Conservation (phyloP, 1,139 yeast species). For the Protomyces gravidus region DNA sequence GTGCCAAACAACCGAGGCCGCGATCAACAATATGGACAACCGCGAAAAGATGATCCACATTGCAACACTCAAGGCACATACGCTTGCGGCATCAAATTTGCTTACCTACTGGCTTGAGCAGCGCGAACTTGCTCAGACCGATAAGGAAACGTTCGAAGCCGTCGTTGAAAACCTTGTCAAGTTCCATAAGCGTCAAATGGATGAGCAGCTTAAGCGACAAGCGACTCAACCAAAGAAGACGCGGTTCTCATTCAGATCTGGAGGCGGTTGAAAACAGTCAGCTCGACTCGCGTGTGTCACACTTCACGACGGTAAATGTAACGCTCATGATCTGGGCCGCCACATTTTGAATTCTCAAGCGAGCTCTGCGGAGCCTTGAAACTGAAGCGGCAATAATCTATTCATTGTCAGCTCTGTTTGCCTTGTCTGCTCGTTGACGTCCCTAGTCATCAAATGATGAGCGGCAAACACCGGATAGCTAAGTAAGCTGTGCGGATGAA, state of each 20-base stretch:
- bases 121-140: constrained; percentile 47
- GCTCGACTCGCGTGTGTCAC: no score
- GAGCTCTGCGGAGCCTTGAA: no score
- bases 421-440: no score
- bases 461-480: no score
- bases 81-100: constrained; percentile 41
- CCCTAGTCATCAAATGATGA: no score
- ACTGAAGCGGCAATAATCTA: no score
- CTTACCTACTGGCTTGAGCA: constrained; percentile 52
- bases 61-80: constrained; percentile 37
- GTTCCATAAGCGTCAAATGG: constrained; percentile 27
- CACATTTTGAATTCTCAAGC: no score
- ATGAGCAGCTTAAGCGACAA: constrained; percentile 8
- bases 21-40: constrained; percentile 41
- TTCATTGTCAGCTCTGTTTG: no score
- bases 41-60: constrained; percentile 39
- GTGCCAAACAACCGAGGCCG: constrained; percentile 39
- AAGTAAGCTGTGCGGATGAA: no score
- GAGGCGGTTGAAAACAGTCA: no score
- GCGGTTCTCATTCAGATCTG: background rate
- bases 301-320: no score
- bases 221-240: constrained; percentile 3
- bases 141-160: constrained; percentile 61
- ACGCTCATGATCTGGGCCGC: no score
- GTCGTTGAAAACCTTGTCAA: constrained; percentile 62